Conservation (phyloP, 306 rosid species). For the Cicer cuneatum region DNA sequence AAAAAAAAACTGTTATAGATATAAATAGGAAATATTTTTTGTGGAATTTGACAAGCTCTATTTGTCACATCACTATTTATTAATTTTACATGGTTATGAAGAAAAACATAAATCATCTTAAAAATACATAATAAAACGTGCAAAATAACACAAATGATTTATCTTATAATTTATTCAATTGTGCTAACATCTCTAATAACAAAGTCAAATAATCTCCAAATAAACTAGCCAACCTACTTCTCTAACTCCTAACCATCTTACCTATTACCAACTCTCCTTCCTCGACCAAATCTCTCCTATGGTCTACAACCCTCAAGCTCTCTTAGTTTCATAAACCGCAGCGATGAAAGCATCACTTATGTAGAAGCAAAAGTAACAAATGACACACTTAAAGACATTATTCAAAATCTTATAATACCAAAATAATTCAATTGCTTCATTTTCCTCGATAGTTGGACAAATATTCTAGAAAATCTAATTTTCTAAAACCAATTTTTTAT, state of each 20-base stretch:
- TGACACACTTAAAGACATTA: conserved; percentile 45
- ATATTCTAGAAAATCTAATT: conserved; percentile 20
- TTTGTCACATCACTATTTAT: too few species aligned
- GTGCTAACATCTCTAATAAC: background rate
- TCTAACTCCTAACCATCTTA: conserved; percentile 51
- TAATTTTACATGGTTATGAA: too few species aligned
- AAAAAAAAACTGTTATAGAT: too few species aligned
- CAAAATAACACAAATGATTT: background rate
- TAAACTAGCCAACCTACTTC: conserved; percentile 55
- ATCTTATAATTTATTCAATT: background rate
- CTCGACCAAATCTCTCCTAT: conserved; percentile 60
- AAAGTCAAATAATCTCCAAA: conserved; percentile 40
- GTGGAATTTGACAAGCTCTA: too few species aligned
- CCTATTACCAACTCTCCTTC: conserved; percentile 57
- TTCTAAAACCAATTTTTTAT: conserved; percentile 47
- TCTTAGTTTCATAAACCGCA: conserved; percentile 57
- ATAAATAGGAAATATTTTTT: too few species aligned
- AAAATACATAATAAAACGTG: background rate
- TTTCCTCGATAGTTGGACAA: conserved; percentile 59
- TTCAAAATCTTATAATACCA: conserved; percentile 46
- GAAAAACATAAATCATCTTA: too few species aligned
- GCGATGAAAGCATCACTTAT: conserved; percentile 59
- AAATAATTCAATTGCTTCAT: conserved; percentile 51
- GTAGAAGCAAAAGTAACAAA: conserved; percentile 49
- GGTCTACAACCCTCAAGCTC: conserved; percentile 44